phyloP scores from a whole-genome alignment of 306 rosid species.

The Heteromeles arbutifolia region DNA sequence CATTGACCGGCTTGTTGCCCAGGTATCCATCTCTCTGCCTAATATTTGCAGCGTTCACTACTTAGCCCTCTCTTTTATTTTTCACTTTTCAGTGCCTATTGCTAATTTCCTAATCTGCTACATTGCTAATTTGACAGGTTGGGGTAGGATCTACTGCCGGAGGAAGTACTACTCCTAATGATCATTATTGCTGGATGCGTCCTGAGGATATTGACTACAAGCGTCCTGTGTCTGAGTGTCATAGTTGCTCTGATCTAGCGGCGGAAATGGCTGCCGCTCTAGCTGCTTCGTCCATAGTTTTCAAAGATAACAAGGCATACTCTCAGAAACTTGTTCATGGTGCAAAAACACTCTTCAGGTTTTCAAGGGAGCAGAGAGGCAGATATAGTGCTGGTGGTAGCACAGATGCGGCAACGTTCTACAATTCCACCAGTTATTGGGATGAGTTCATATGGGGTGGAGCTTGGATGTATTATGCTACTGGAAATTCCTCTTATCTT shows the following conservation, averaged over 20 bases:
- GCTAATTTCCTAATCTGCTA: neutral
- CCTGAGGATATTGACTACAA: constrained; percentile 90
- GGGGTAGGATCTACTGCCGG: constrained; percentile 74
- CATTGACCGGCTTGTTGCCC: constrained; percentile 48
- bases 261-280: constrained; percentile 97
- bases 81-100: neutral
- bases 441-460: constrained; percentile 97
- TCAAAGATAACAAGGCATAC: constrained; percentile 94
- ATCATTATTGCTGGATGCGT: constrained; percentile 98
- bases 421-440: constrained; percentile 77
- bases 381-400: constrained; percentile 50
- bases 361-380: constrained; percentile 69
- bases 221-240: constrained; percentile 61
- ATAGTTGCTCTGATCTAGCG: constrained; percentile 75
- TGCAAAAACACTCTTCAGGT: constrained; percentile 69
- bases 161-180: constrained; percentile 70
- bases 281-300: constrained; percentile 93
- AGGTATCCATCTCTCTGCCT: constrained; percentile 30
- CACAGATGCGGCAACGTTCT: constrained; percentile 68
- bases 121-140: constrained; percentile 47
- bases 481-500: constrained; percentile 83
- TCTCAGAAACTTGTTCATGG: constrained; percentile 96
- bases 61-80: neutral
- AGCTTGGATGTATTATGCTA: constrained; percentile 96
- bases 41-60: neutral